Evolutionary conservation across 2,329 filamentous ascomycete species (phyloP).

Genomic region (Nemania sp.): DNA sequence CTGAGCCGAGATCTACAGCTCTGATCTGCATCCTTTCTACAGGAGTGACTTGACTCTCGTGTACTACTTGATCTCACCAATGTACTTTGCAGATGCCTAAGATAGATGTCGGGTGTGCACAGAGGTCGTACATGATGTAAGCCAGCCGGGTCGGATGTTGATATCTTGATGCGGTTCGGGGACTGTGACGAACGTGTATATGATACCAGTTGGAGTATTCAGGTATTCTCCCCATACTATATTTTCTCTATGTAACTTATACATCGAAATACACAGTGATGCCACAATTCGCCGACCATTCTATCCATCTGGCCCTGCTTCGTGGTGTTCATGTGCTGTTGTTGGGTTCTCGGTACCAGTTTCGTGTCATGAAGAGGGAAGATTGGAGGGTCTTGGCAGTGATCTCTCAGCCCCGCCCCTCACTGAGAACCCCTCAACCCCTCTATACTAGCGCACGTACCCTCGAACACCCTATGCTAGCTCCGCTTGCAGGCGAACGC

Average conservation of each 20-base stretch:
- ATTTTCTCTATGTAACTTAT: background rate
- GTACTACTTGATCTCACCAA: background rate
- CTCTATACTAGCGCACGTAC: background rate
- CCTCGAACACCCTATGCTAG: constrained; percentile 29
- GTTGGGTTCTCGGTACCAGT: constrained; percentile 5
- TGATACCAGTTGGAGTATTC: constrained; percentile 3
- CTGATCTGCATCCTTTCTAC: too few species aligned
- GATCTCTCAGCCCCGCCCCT: background rate
- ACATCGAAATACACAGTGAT: background rate
- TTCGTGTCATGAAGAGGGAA: background rate
- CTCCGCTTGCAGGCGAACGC: constrained; percentile 29
- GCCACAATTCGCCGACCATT: background rate
- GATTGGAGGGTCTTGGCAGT: background rate
- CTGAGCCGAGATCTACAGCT: too few species aligned
- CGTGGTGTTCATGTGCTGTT: background rate
- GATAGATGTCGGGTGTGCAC: background rate
- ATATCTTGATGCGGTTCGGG: background rate
- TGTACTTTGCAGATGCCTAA: background rate
- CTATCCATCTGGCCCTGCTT: background rate
- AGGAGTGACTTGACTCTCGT: background rate
- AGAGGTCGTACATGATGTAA: too few species aligned
- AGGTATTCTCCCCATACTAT: background rate
- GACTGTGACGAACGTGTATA: constrained; percentile 1
- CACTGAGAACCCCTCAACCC: constrained; percentile 11
- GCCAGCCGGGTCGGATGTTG: background rate